These are phyloP conservation scores for Daldinia eschscholtzii DNA, from an alignment of 2,329 filamentous ascomycete species.

Conservation along the genomic window DNA sequence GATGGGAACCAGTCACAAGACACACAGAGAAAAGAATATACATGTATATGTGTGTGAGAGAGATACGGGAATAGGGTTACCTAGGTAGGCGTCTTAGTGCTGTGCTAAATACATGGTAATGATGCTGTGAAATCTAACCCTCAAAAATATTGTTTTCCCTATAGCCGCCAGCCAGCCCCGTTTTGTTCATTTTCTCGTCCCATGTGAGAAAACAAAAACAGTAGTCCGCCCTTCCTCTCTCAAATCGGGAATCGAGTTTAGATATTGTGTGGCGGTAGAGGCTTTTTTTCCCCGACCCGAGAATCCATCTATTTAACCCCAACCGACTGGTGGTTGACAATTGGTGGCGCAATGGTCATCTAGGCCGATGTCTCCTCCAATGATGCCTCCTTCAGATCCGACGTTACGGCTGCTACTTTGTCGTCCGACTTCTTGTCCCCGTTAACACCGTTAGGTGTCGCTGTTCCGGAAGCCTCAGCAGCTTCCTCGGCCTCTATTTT, in stretches of 20 bases:
- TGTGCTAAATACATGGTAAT: slow-evolving; percentile 30
- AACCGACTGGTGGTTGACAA: slow-evolving; percentile 6
- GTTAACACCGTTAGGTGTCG: slow-evolving; percentile 60
- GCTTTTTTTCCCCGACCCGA: slow-evolving; percentile 9
- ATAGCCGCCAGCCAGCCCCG: slow-evolving; percentile 8
- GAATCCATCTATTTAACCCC: slow-evolving; percentile 16
- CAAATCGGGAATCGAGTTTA: slow-evolving; percentile 9
- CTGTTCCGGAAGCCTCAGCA: slow-evolving; percentile 61
- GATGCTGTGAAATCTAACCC: slow-evolving; percentile 29
- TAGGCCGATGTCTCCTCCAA: slow-evolving; percentile 67
- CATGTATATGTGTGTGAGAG: slow-evolving; percentile 8
- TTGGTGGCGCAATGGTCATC: slow-evolving; percentile 44
- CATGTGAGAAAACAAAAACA: slow-evolving; percentile 12
- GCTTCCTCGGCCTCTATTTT: slow-evolving; percentile 79
- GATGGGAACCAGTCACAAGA: neutral
- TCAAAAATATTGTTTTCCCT: slow-evolving; percentile 9
- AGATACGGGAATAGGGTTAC: slow-evolving; percentile 15
- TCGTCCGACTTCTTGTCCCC: slow-evolving; percentile 62
- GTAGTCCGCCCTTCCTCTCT: slow-evolving; percentile 9
- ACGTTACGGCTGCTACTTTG: slow-evolving; percentile 66
- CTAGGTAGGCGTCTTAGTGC: slow-evolving; percentile 18
- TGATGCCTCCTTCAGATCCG: slow-evolving; percentile 65
- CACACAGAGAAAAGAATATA: neutral
- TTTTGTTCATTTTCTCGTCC: slow-evolving; percentile 13
- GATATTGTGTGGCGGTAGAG: slow-evolving; percentile 8